Conservation (phyloP, 2,329 filamentous ascomycete species). For the Plectosphaerella sp. region DNA sequence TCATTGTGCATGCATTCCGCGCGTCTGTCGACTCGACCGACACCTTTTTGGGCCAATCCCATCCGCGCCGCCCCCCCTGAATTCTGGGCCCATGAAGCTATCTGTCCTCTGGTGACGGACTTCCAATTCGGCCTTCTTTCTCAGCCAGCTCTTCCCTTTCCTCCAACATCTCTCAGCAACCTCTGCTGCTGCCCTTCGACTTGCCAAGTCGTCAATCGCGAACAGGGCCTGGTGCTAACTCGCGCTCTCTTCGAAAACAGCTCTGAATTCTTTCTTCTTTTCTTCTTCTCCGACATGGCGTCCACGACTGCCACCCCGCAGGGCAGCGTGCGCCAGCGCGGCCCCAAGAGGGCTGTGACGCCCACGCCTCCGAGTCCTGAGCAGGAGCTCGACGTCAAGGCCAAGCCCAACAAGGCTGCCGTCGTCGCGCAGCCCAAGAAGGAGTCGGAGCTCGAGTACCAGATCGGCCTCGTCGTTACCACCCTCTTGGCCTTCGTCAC, state of each 20-base stretch:
- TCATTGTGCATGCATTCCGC: not conserved
- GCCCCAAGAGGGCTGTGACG: constrained; percentile 43
- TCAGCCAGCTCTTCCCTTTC: constrained; percentile 6
- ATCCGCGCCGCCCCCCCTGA: not conserved
- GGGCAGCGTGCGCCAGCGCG: constrained; percentile 55
- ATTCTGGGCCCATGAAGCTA: constrained; percentile 1
- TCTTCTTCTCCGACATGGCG: constrained; percentile 32
- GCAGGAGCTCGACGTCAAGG: constrained; percentile 45
- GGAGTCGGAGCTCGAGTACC: constrained; percentile 76
- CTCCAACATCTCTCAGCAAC: constrained; percentile 3
- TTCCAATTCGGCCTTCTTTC: not conserved
- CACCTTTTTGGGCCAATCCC: not conserved
- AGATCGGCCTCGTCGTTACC: constrained; percentile 70
- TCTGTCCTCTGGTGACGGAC: constrained; percentile 3
- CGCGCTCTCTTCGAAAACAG: not conserved
- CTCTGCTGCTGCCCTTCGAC: constrained; percentile 7
- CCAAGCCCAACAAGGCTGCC: constrained; percentile 29
- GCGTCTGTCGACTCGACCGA: not conserved
- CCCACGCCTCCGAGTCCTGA: constrained; percentile 23
- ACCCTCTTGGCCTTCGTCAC: constrained; percentile 84
- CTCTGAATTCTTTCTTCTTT: constrained; percentile 7
- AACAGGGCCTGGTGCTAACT: not conserved
- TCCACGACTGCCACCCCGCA: constrained; percentile 39
- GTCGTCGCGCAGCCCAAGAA: constrained; percentile 21
- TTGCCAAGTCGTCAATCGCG: too few relatives aligned